Conservation (phyloP, 2,329 filamentous ascomycete genomes). For the Hymenoscyphus scutula region DNA sequence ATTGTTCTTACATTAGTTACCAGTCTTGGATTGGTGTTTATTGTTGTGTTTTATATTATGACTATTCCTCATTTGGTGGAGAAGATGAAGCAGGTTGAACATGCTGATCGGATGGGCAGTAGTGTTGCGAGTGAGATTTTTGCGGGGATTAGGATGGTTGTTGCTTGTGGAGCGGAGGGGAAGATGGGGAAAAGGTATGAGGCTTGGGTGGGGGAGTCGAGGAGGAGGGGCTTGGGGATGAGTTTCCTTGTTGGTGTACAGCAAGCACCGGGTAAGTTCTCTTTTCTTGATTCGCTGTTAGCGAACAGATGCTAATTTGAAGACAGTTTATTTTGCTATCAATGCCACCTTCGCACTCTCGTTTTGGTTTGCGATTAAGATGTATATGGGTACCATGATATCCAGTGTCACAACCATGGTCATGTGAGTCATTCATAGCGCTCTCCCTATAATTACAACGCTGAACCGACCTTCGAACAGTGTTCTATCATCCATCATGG, state of each 20-base stretch:
- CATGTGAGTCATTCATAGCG: constrained; percentile 44
- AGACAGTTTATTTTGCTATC: constrained; percentile 36
- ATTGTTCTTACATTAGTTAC: constrained; percentile 60
- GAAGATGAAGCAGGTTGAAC: constrained; percentile 42
- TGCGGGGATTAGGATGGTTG: constrained; percentile 55
- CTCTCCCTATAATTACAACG: not conserved
- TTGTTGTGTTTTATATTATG: constrained; percentile 45
- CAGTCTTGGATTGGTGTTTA: constrained; percentile 53
- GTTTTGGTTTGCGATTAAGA: constrained; percentile 60
- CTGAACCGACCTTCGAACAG: constrained; percentile 10
- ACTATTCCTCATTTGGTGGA: constrained; percentile 55
- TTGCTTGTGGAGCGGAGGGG: constrained; percentile 57
- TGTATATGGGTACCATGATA: constrained; percentile 46
- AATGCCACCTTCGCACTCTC: constrained; percentile 49
- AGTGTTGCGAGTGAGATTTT: constrained; percentile 59
- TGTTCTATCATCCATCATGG: constrained; percentile 27
- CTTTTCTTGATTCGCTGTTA: not conserved
- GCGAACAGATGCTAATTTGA: not conserved
- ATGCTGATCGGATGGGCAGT: constrained; percentile 52
- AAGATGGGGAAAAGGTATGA: constrained; percentile 52
- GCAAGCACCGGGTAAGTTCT: constrained; percentile 42
- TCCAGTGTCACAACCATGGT: constrained; percentile 52
- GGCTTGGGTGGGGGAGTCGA: constrained; percentile 51
- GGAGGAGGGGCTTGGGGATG: constrained; percentile 40
- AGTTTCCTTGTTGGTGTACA: constrained; percentile 52